Percentiles rank a stretch among this genome's conserved stretches.
phyloP scores from a whole-genome alignment of 306 rosid species.

The Arachis hypogaea region DNA sequence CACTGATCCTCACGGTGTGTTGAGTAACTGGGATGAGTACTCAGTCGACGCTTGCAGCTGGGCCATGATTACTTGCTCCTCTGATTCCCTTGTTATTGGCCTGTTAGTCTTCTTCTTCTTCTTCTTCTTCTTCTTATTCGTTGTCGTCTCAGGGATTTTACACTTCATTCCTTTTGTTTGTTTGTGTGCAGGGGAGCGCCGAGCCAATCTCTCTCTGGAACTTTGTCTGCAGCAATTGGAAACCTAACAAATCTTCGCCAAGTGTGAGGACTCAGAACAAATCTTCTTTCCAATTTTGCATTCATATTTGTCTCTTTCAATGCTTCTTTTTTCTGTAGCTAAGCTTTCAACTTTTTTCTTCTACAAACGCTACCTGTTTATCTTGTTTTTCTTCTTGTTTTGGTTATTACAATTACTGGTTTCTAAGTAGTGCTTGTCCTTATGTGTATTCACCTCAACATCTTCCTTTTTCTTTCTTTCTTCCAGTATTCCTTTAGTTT shows the following conservation, averaged over 20 bases:
- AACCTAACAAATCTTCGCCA: conserved; percentile 90
- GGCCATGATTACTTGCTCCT: conserved; percentile 91
- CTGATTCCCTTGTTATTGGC: conserved; percentile 74
- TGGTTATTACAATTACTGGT: not conserved
- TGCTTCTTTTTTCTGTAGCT: not conserved
- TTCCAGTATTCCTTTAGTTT: not conserved
- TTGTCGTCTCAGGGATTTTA: not conserved
- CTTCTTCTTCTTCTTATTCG: not conserved
- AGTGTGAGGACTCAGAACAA: conserved; percentile 57
- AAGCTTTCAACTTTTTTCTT: not conserved
- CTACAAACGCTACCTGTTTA: not conserved
- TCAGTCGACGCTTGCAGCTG: conserved; percentile 98
- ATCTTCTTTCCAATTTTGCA: not conserved
- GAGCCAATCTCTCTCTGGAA: conserved; percentile 91
- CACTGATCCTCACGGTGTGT: conserved; percentile 77
- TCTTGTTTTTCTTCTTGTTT: not conserved
- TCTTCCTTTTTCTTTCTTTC: not conserved
- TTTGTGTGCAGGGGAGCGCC: conserved; percentile 79
- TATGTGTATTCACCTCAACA: not conserved
- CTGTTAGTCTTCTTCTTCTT: conserved; percentile 55
- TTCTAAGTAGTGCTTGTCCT: not conserved
- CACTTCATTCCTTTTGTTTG: not conserved
- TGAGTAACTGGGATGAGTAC: conserved; percentile 85
- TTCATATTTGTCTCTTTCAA: not conserved
- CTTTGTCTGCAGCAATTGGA: conserved; percentile 64